Percentiles rank a stretch among this genome's conserved stretches.
phyloP scores from a whole-genome alignment of 73 alveolate genomes.

The Stentor roeselii region DNA sequence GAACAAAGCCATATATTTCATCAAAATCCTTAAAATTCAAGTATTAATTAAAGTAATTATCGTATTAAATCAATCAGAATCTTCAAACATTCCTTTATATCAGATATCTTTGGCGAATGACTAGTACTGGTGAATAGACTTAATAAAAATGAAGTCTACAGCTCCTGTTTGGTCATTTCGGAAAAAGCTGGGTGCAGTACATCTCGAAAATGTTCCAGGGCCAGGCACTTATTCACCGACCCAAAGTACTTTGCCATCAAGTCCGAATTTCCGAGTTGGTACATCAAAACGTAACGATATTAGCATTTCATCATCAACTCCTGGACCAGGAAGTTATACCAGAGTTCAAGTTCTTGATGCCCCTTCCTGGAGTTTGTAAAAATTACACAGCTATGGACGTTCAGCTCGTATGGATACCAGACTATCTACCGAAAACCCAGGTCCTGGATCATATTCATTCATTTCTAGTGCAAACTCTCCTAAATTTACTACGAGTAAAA shows the following conservation, averaged over 20 bases:
- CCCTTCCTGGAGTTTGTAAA: background rate
- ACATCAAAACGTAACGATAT: background rate
- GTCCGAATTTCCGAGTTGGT: slow-evolving; percentile 21
- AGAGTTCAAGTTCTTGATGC: background rate
- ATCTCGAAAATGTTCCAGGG: background rate
- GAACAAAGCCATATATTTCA: too few species aligned
- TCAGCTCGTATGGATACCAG: background rate
- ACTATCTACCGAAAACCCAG: background rate
- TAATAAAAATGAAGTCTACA: slow-evolving; percentile 3
- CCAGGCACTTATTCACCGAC: slow-evolving; percentile 15
- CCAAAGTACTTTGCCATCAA: background rate
- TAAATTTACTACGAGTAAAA: background rate
- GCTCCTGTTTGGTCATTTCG: slow-evolving; percentile 7
- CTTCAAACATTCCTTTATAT: too few species aligned
- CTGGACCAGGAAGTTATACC: slow-evolving; percentile 23
- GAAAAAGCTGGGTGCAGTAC: background rate
- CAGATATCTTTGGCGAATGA: too few species aligned
- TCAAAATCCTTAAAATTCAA: too few species aligned
- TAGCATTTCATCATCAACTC: background rate
- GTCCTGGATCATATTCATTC: background rate
- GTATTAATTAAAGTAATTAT: too few species aligned
- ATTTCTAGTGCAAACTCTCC: background rate
- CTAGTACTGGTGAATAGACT: background rate
- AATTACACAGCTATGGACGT: background rate
- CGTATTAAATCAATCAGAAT: too few species aligned